Evolutionary conservation across 164 flowering plant genomes (phyloP), one percentile per base, ranked within the genome.

Genomic region (Protea cynaroides): DNA sequence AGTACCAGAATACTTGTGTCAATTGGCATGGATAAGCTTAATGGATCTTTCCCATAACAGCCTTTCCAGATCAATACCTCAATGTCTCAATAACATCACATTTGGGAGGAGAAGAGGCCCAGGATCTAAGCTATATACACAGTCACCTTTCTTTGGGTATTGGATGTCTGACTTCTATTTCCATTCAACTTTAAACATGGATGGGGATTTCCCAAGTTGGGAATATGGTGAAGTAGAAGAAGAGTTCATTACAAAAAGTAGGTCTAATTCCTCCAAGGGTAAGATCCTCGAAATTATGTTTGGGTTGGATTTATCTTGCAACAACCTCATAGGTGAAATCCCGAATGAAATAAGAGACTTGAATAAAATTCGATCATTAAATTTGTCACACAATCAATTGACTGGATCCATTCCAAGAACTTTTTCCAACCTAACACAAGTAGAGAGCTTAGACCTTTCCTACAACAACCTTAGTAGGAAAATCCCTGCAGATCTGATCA

Each of bases 401-500:
- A 52, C 43, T 0, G 75, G 75, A 21, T 11, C 68, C 13, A 67
- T 67, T 6, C 75, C 75, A 5, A 7, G 6, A 21, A 58, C 63
- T 19, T 69, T 72, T 12, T 57, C 62, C 0, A 65, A 69, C 38
- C 62, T 72, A 9, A 14, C 23, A 25, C 12, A 47, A 15, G 56
- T 72, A 10, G 79, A 75, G 55, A 66, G 71, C 22, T 63, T 76
- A 58, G 76, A 76, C 43, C 66, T 72, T 63, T 76, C 76, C 24
- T 61, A 66, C 66, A 53, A 36, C 22, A 53, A 36, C 22, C 40
- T 76, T 66, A 59, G n/a, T 43, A 74, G 79, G 4, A 18, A 12
- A 19, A 76, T 76, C 43, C 76, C 76, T 63, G 13, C 62, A 4
- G 44, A 67, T 8, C 57, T 76, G 7, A 46, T n/a, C 0, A 34